These are phyloP conservation scores for Ogataea paraovalis DNA, from an alignment of 805 yeast genomes.

Conservation along the genomic window DNA sequence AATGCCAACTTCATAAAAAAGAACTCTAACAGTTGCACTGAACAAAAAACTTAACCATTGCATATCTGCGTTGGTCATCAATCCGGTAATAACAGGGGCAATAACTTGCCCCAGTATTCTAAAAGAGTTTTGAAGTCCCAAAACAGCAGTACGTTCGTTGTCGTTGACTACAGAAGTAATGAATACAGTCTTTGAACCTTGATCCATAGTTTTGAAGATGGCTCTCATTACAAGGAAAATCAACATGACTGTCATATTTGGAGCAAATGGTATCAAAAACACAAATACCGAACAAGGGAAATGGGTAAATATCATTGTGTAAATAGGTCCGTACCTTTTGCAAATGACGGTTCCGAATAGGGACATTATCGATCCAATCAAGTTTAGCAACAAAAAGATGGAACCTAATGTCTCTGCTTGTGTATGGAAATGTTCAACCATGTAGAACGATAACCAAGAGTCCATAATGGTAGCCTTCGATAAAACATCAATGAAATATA, in stretches of 20 bases:
- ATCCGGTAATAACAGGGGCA: slow-evolving; percentile 42
- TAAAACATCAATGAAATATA: slow-evolving; percentile 41
- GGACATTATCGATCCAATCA: slow-evolving; percentile 37
- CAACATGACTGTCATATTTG: slow-evolving; percentile 30
- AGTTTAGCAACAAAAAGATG: slow-evolving; percentile 37
- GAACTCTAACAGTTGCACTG: slow-evolving; percentile 38
- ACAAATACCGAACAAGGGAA: slow-evolving; percentile 39
- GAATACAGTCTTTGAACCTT: slow-evolving; percentile 46
- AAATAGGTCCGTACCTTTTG: slow-evolving; percentile 40
- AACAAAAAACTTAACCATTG: slow-evolving; percentile 42
- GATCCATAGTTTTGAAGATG: slow-evolving; percentile 43
- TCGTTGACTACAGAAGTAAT: slow-evolving; percentile 39
- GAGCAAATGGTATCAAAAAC: slow-evolving; percentile 37
- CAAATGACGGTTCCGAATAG: slow-evolving; percentile 41
- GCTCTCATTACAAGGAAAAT: slow-evolving; percentile 34
- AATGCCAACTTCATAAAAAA: slow-evolving; percentile 39
- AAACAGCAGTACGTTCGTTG: slow-evolving; percentile 39
- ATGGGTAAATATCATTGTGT: slow-evolving; percentile 43
- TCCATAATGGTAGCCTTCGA: slow-evolving; percentile 42
- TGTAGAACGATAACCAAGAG: slow-evolving; percentile 44
- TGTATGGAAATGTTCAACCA: slow-evolving; percentile 34
- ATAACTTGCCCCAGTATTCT: slow-evolving; percentile 39
- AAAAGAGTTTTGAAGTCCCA: slow-evolving; percentile 42
- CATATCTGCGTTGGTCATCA: slow-evolving; percentile 31
- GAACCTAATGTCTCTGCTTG: slow-evolving; percentile 36